Evolutionary conservation across 352 stramenopile species (phyloP), one percentile per base, ranked within the genome.

Genomic region (Pythium myriotylum): DNA sequence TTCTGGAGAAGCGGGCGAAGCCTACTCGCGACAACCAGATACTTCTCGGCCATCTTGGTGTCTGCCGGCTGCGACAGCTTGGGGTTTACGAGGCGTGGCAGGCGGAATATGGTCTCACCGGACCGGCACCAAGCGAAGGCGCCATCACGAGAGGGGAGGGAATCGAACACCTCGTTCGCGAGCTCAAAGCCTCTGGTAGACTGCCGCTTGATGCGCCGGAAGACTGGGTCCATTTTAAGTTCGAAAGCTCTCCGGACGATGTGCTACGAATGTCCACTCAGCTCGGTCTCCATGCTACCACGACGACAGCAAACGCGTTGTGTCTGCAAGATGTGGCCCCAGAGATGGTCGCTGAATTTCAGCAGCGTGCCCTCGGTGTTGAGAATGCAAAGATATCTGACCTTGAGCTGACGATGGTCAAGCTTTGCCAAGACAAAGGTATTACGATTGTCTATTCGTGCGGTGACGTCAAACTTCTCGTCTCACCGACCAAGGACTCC

Each of bases 361-460:
- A 72, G 20, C 53, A 72, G 37, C 65, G 54, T 9, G 65, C 24
- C 3, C 10, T 68, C 1, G 59, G 59, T 13, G 58, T 72, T 3
- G 46, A 68, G 19, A 68, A 65, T 40, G 59, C 58, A 6, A 61
- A 68, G 42, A 68, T 73, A 39, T 55, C 57, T 10, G 65, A 73
- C 29, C 59, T 68, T 16, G 65, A 73, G 20, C 59, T 62, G 40
- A 65, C 65, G n/a, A 68, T 73, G 65, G 65, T 59, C 9, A 32
- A 54, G 37, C 14, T 73, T n/a, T 68, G 59, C 23, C 42, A 51
- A 8, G 47, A 55, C 12, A 54, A 54, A 19, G 55, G 55, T 2
- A 54, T 73, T 22, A 27, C 49, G 17, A 54, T 73, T n/a, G 35
- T 60, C 1, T 73, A 73, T 29, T 32, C 41, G 3, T 68, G 54